Conservation (phyloP, 2,329 filamentous ascomycete genomes). For the Scolecobasidium constrictum region DNA sequence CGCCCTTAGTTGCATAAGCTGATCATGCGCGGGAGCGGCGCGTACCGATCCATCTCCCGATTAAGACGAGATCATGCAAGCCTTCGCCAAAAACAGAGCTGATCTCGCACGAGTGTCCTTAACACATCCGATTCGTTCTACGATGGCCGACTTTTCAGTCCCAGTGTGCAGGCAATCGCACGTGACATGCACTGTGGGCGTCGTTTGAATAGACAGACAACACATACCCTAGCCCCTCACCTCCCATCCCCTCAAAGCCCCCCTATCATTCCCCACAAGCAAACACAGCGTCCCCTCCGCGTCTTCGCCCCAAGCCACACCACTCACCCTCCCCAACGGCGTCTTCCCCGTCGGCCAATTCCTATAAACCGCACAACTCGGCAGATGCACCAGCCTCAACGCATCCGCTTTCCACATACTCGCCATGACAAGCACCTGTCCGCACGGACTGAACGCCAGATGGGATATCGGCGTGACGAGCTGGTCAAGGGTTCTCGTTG, state of each 20-base stretch:
- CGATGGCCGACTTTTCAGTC: too few species aligned
- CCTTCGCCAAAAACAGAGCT: too few species aligned
- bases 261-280: constrained; percentile 79
- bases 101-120: too few species aligned
- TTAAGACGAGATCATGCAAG: too few species aligned
- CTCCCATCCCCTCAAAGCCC: constrained; percentile 85
- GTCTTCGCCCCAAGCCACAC: constrained; percentile 39
- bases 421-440: constrained; percentile 78
- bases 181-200: too few species aligned
- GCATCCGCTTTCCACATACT: constrained; percentile 84
- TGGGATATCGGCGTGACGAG: constrained; percentile 76
- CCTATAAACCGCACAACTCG: constrained; percentile 84
- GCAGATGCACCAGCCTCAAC: constrained; percentile 76
- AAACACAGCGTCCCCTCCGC: constrained; percentile 51
- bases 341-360: constrained; percentile 96
- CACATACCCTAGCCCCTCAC: constrained; percentile 1
- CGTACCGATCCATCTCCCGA: too few species aligned
- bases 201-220: too few species aligned
- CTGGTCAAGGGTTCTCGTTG: constrained; percentile 67
- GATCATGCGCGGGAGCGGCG: too few species aligned
- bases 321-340: constrained; percentile 70
- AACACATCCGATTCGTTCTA: too few species aligned
- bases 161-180: too few species aligned
- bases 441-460: constrained; percentile 74
- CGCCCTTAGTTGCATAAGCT: too few species aligned